A percentile compares a stretch with the other conserved stretches of the same genome.
Conservation (phyloP, 2,329 filamentous ascomycete species). For the Stemphylium vesicarium region DNA sequence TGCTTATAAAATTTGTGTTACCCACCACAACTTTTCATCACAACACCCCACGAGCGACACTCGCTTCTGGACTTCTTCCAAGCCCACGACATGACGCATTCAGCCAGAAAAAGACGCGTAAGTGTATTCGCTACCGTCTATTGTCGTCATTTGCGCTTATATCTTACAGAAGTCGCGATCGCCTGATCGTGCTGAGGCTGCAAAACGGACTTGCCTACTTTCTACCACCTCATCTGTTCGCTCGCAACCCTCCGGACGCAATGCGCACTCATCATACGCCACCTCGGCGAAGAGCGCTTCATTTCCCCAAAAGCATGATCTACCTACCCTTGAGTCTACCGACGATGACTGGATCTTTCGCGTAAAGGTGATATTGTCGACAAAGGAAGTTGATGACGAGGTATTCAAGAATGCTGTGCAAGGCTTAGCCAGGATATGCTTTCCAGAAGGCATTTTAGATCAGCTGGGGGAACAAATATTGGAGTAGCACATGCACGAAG, state of each 20-base stretch:
- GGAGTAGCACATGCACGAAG: conserved; percentile 29
- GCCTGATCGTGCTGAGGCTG: neutral
- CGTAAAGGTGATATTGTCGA: conserved; percentile 28
- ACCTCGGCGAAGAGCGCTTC: conserved; percentile 3
- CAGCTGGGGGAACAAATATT: conserved; percentile 29
- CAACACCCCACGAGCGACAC: too few relatives aligned
- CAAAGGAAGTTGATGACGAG: conserved; percentile 15
- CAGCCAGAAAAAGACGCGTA: conserved; percentile 14
- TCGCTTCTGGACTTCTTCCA: neutral
- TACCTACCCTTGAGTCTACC: conserved; percentile 10
- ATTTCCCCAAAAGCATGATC: neutral
- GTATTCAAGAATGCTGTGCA: conserved; percentile 33
- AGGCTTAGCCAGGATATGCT: conserved; percentile 36
- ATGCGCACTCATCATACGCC: neutral
- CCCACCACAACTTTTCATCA: too few relatives aligned
- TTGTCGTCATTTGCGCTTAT: neutral
- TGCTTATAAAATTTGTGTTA: too few relatives aligned
- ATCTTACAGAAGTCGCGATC: conserved; percentile 1
- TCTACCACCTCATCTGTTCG: neutral
- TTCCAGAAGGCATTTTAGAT: conserved; percentile 31
- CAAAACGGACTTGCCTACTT: conserved; percentile 4
- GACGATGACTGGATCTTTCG: conserved; percentile 32
- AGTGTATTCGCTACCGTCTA: neutral
- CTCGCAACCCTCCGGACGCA: neutral
- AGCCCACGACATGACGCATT: conserved; percentile 4